A percentile compares a stretch with the other conserved stretches of the same genome.
Evolutionary conservation across 164 flowering plant species (phyloP).

Genomic region (Magnolia changhungtana): DNA sequence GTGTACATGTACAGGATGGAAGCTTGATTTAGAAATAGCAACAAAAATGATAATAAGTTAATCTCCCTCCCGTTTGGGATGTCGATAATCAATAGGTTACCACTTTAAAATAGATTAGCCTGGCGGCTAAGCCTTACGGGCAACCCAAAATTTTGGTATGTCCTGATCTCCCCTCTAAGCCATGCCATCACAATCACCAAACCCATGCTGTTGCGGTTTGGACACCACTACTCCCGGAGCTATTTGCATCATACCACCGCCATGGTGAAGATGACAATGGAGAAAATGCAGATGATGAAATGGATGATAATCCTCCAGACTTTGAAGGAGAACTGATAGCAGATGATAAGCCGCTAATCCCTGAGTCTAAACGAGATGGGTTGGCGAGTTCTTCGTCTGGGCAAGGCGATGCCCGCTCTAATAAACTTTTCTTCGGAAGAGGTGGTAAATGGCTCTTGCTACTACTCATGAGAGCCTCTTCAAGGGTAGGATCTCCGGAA

Average conservation of each 20-base stretch:
- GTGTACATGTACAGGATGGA: too few relatives aligned
- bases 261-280: neutral
- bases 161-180: slow-evolving; percentile 67
- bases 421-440: slow-evolving; percentile 45
- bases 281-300: slow-evolving; percentile 14
- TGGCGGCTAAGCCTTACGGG: slow-evolving; percentile 66
- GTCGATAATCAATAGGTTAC: too few relatives aligned
- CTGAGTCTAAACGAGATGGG: slow-evolving; percentile 34
- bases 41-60: too few relatives aligned
- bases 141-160: slow-evolving; percentile 84
- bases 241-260: slow-evolving; percentile 14
- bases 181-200: slow-evolving; percentile 82
- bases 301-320: slow-evolving; percentile 19
- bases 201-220: slow-evolving; percentile 84
- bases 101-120: slow-evolving; percentile 36
- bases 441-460: slow-evolving; percentile 46
- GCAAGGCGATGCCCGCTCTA: slow-evolving; percentile 16
- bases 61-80: too few relatives aligned
- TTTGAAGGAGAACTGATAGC: slow-evolving; percentile 32
- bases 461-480: slow-evolving; percentile 23
- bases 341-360: slow-evolving; percentile 23
- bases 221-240: neutral
- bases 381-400: slow-evolving; percentile 40
- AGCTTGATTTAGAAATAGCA: too few relatives aligned
- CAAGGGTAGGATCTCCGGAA: slow-evolving; percentile 25